Percentiles rank a stretch among this genome's conserved stretches.
These are phyloP conservation scores for Chalaropsis ovoidea DNA, from an alignment of 2,329 filamentous ascomycete species.

Conservation along the genomic window DNA sequence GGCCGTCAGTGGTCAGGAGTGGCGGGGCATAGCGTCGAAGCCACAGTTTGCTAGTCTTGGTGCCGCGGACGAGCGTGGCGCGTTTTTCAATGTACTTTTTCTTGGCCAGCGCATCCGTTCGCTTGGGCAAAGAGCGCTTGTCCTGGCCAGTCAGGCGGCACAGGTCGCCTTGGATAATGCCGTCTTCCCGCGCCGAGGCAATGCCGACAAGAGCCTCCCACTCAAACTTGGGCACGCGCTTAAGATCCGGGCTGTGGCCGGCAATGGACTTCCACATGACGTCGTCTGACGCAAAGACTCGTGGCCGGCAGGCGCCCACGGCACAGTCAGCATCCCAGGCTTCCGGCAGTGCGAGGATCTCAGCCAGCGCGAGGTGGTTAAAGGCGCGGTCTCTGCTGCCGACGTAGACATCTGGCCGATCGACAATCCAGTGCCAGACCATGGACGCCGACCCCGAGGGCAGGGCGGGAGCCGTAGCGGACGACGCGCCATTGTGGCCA, in stretches of 20 bases:
- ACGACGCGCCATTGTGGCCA: neutral
- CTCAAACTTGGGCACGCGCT: constrained; percentile 48
- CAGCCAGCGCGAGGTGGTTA: constrained; percentile 27
- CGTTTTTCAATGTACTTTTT: constrained; percentile 55
- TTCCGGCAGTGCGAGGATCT: constrained; percentile 26
- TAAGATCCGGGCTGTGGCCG: constrained; percentile 49
- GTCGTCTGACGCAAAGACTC: constrained; percentile 44
- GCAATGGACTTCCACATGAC: constrained; percentile 51
- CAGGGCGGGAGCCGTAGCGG: neutral
- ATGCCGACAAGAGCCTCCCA: constrained; percentile 51
- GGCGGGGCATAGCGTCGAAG: constrained; percentile 45
- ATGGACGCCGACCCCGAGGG: constrained; percentile 16
- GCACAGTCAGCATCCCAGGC: neutral
- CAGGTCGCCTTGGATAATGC: constrained; percentile 52
- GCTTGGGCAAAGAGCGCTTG: constrained; percentile 52
- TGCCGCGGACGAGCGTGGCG: constrained; percentile 47
- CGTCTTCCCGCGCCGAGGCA: constrained; percentile 43
- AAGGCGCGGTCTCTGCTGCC: constrained; percentile 25
- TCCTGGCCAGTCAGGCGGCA: constrained; percentile 50
- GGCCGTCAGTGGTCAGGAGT: constrained; percentile 32
- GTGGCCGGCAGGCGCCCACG: constrained; percentile 26
- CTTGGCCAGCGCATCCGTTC: constrained; percentile 48
- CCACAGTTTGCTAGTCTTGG: constrained; percentile 55
- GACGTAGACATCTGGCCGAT: constrained; percentile 28
- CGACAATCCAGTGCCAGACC: constrained; percentile 29